Conservation (phyloP, 1,139 yeast species). For the Candida tropicalis region DNA sequence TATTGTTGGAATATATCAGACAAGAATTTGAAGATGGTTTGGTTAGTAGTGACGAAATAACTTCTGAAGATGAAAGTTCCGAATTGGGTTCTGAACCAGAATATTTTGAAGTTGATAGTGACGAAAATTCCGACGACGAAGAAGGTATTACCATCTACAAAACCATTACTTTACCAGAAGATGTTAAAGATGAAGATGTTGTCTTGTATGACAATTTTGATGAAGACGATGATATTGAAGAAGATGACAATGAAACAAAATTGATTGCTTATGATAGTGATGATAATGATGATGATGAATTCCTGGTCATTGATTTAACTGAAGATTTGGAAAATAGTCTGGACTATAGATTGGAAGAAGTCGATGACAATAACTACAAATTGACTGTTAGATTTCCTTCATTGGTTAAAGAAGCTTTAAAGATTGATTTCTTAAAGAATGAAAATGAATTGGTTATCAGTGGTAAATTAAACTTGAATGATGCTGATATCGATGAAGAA, state of each 20-base stretch:
- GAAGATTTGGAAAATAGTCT: conserved; percentile 47
- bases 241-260: conserved; percentile 22
- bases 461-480: conserved; percentile 44
- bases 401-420: conserved; percentile 44
- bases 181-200: conserved; percentile 30
- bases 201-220: conserved; percentile 26
- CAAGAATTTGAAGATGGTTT: conserved; percentile 41
- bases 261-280: conserved; percentile 34
- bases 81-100: conserved; percentile 35
- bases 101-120: conserved; percentile 36
- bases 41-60: conserved; percentile 32
- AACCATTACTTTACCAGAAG: conserved; percentile 44
- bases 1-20: conserved; percentile 43
- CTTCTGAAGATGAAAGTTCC: conserved; percentile 30
- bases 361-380: conserved; percentile 44
- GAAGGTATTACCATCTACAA: conserved; percentile 50
- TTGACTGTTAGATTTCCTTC: conserved; percentile 49
- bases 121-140: conserved; percentile 25
- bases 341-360: conserved; percentile 47
- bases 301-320: conserved; percentile 44
- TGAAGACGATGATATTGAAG: conserved; percentile 23
- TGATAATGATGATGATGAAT: conserved; percentile 39
- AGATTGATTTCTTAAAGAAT: conserved; percentile 43
- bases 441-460: conserved; percentile 47
- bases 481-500: conserved; percentile 19